Conservation (phyloP, 108 stramenopile species). For the Fragilariopsis cylindrus region DNA sequence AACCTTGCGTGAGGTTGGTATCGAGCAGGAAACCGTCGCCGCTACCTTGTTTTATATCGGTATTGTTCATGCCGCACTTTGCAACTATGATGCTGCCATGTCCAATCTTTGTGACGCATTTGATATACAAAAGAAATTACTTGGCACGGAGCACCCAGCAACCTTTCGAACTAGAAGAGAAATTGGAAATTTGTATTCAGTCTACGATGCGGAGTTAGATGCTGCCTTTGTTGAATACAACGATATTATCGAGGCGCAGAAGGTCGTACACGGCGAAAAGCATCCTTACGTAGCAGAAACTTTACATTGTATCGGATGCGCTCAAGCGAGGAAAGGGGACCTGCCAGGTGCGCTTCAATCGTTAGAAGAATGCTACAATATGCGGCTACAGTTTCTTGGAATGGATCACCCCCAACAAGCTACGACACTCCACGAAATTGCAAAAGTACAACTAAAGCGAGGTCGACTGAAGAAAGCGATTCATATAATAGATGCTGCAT, state of each 20-base stretch:
- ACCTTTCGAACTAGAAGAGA: constrained; percentile 61
- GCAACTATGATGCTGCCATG: constrained; percentile 59
- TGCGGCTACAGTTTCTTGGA: constrained; percentile 65
- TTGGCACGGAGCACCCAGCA: constrained; percentile 57
- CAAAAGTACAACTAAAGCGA: constrained; percentile 55
- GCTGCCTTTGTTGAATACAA: constrained; percentile 47
- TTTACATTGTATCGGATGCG: constrained; percentile 55
- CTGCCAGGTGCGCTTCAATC: constrained; percentile 41
- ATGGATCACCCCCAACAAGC: constrained; percentile 68
- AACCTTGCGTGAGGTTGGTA: constrained; percentile 48
- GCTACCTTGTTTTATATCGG: constrained; percentile 67
- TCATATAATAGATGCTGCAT: constrained; percentile 47
- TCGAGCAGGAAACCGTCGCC: constrained; percentile 61
- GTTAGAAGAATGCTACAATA: constrained; percentile 65
- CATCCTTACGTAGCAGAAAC: constrained; percentile 72
- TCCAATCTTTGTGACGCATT: constrained; percentile 49
- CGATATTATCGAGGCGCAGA: constrained; percentile 50
- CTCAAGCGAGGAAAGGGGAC: constrained; percentile 57
- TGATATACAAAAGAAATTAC: constrained; percentile 44
- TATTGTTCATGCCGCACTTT: constrained; percentile 49
- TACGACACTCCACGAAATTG: constrained; percentile 62
- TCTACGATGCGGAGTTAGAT: constrained; percentile 45
- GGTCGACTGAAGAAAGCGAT: constrained; percentile 56
- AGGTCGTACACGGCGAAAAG: constrained; percentile 49
- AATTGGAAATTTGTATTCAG: constrained; percentile 55